Percentiles rank a stretch among this genome's conserved stretches.
Evolutionary conservation across 176 grass and related monocot species (phyloP).

Genomic region (Cocos nucifera): DNA sequence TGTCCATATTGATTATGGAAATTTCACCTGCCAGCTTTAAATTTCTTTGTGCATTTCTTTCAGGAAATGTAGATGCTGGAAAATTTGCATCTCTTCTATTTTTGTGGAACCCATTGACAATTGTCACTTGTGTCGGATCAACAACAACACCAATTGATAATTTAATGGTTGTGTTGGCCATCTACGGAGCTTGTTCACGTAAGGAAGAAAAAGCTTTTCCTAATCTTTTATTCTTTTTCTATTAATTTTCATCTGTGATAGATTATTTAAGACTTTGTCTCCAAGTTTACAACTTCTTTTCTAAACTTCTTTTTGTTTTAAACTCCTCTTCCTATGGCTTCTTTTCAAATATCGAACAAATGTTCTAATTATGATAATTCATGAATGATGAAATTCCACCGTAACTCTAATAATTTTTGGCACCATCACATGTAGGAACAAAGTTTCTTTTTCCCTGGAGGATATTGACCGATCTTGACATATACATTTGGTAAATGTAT

Average conservation of each 20-base stretch:
- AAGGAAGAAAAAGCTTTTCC: constrained; percentile 18
- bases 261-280: neutral
- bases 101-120: constrained; percentile 92
- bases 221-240: neutral
- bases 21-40: constrained; percentile 1
- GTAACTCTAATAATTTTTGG: too few relatives aligned
- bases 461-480: too few relatives aligned
- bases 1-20: too few relatives aligned
- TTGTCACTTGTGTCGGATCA: constrained; percentile 78
- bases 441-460: too few relatives aligned
- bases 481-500: too few relatives aligned
- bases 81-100: constrained; percentile 87
- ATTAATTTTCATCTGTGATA: neutral
- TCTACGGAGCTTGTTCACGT: constrained; percentile 88
- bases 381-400: too few relatives aligned
- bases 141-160: constrained; percentile 91
- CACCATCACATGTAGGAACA: too few relatives aligned
- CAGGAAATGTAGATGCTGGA: constrained; percentile 49
- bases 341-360: too few relatives aligned
- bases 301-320: too few relatives aligned
- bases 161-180: constrained; percentile 78
- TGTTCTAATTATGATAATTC: too few relatives aligned
- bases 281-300: too few relatives aligned
- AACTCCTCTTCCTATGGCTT: too few relatives aligned
- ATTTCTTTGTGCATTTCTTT: constrained; percentile 10